phyloP scores from a whole-genome alignment of 345 rosid genomes.

The Lepidium aucheri region DNA sequence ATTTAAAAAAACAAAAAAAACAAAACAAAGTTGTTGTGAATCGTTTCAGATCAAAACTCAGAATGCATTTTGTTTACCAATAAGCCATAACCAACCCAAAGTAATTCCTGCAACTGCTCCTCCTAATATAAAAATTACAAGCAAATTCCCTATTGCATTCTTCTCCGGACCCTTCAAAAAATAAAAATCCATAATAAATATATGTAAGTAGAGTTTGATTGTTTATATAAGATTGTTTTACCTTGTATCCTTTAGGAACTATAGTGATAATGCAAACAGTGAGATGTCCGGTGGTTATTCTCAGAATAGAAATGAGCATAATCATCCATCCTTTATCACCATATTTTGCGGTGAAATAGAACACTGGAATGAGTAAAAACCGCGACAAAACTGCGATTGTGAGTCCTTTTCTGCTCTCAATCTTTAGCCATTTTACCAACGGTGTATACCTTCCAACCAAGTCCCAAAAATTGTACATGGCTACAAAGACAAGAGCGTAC shows the following conservation, averaged over 20 bases:
- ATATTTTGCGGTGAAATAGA: slow-evolving; percentile 80
- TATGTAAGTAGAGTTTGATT: not conserved
- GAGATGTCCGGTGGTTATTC: slow-evolving; percentile 64
- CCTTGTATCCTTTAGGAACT: slow-evolving; percentile 55
- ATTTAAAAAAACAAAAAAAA: too few species aligned
- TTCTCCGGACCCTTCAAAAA: slow-evolving; percentile 74
- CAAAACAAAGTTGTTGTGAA: not conserved
- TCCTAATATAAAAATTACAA: slow-evolving; percentile 38
- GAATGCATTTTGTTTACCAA: slow-evolving; percentile 45
- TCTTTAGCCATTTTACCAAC: slow-evolving; percentile 33
- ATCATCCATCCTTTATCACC: slow-evolving; percentile 94
- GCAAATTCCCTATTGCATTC: slow-evolving; percentile 82
- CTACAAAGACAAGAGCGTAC: slow-evolving; percentile 60
- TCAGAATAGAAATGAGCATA: slow-evolving; percentile 50
- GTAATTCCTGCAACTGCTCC: slow-evolving; percentile 46
- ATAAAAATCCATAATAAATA: not conserved
- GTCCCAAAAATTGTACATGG: slow-evolving; percentile 55
- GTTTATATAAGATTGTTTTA: not conserved
- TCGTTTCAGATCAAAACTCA: slow-evolving; percentile 2
- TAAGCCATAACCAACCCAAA: slow-evolving; percentile 84
- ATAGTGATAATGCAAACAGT: slow-evolving; percentile 70
- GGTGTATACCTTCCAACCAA: slow-evolving; percentile 62
- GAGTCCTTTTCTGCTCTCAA: slow-evolving; percentile 59
- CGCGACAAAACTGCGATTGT: slow-evolving; percentile 39
- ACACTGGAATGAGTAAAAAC: slow-evolving; percentile 55